These are phyloP conservation scores for Aspergillus chevalieri DNA, from an alignment of 2,329 filamentous ascomycete species.

Conservation along the genomic window DNA sequence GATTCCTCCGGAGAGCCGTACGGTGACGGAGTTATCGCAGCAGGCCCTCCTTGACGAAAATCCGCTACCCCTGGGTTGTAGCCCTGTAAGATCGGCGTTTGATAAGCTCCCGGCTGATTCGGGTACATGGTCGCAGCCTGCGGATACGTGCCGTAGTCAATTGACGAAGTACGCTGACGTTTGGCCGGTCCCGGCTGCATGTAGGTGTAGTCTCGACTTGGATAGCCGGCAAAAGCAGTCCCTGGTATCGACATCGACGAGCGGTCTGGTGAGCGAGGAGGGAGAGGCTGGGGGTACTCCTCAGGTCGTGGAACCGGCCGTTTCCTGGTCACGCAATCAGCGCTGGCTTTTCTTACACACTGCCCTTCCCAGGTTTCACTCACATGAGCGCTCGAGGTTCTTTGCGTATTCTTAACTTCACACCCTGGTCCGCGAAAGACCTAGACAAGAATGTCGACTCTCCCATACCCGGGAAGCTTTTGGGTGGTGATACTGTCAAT, in stretches of 20 bases:
- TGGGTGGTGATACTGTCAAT: slow-evolving; percentile 43
- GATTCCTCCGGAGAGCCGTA: slow-evolving; percentile 14
- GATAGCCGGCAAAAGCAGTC: slow-evolving; percentile 27
- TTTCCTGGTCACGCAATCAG: slow-evolving; percentile 28
- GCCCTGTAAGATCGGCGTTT: slow-evolving; percentile 27
- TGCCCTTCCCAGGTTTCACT: slow-evolving; percentile 9
- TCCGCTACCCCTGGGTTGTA: slow-evolving; percentile 32
- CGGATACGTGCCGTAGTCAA: slow-evolving; percentile 34
- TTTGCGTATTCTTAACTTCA: slow-evolving; percentile 74
- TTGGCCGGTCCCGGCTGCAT: slow-evolving; percentile 28
- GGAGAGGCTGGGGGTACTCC: slow-evolving; percentile 31
- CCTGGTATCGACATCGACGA: slow-evolving; percentile 30
- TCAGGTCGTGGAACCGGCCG: slow-evolving; percentile 32
- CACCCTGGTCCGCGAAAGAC: slow-evolving; percentile 80
- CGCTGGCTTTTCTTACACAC: neutral
- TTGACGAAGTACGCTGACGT: slow-evolving; percentile 32
- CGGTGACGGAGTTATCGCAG: slow-evolving; percentile 7
- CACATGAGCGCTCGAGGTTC: slow-evolving; percentile 60
- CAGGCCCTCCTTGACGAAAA: slow-evolving; percentile 24
- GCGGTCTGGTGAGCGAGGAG: slow-evolving; percentile 34
- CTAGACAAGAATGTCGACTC: slow-evolving; percentile 77
- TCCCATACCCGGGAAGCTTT: slow-evolving; percentile 71
- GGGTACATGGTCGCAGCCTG: slow-evolving; percentile 28
- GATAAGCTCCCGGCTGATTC: slow-evolving; percentile 27
- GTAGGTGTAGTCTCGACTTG: slow-evolving; percentile 31